Conservation (phyloP, 2,329 filamentous ascomycete genomes). For the Dactylellina cionopaga region DNA sequence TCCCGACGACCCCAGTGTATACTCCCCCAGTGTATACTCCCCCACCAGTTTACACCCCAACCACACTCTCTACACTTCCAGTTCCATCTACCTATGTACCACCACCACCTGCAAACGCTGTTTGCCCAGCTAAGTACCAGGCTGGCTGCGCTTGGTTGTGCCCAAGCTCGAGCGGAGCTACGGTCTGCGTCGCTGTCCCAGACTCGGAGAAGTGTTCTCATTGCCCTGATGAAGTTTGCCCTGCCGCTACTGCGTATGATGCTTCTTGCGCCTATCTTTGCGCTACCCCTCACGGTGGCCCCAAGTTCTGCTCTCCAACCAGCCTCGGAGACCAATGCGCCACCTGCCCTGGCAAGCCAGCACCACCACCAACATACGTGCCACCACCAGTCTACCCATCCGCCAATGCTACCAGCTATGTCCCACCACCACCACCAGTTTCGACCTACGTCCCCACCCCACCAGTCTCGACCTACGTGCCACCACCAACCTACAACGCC, state of each 20-base stretch:
- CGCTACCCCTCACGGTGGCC: not conserved
- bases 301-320: slow-evolving; percentile 1
- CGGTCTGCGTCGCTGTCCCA: not conserved
- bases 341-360: not conserved
- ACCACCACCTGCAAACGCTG: not conserved
- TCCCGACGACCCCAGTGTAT: not conserved
- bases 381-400: not conserved
- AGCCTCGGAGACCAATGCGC: not conserved
- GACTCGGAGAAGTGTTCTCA: not conserved
- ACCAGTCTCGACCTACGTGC: too few relatives aligned
- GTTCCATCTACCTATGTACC: not conserved
- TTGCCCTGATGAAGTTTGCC: slow-evolving; percentile 3
- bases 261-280: not conserved
- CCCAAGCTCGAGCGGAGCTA: not conserved
- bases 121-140: not conserved
- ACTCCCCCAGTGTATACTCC: not conserved
- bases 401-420: not conserved
- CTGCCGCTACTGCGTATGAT: not conserved
- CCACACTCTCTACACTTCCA: not conserved
- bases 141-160: slow-evolving; percentile 1
- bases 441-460: too few relatives aligned
- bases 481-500: too few relatives aligned
- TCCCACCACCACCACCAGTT: too few relatives aligned
- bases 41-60: not conserved
- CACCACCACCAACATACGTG: not conserved